These are phyloP conservation scores for Solanum piurae DNA, from an alignment of 257 asterid species.

Conservation along the genomic window DNA sequence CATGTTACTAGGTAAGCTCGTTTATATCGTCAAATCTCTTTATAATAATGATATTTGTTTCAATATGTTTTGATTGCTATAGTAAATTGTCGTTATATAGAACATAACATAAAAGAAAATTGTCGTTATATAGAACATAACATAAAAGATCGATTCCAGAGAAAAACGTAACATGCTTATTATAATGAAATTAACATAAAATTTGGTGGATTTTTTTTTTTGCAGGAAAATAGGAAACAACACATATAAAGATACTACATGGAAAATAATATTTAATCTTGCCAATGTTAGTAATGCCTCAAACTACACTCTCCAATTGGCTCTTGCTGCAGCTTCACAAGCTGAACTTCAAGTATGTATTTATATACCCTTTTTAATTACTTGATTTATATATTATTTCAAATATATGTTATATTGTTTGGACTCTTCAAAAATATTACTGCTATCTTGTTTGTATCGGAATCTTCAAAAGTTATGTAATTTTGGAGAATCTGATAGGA, in stretches of 20 bases:
- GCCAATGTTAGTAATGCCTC: background rate
- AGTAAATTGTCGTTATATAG: too few relatives aligned
- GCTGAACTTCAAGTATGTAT: conserved; percentile 40
- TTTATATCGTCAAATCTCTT: too few relatives aligned
- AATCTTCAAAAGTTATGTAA: background rate
- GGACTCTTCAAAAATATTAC: background rate
- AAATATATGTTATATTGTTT: background rate
- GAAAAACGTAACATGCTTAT: too few relatives aligned
- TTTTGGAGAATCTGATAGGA: background rate
- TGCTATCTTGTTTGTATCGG: rapidly evolving
- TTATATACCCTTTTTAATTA: background rate
- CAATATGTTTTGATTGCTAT: background rate
- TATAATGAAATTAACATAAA: background rate
- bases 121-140: background rate
- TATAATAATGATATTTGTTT: too few relatives aligned
- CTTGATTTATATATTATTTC: background rate
- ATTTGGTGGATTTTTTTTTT: background rate
- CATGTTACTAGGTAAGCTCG: conserved; percentile 34
- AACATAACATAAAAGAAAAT: background rate
- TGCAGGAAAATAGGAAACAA: conserved; percentile 24
- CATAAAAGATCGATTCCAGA: background rate
- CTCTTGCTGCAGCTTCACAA: conserved; percentile 49
- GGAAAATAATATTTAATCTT: conserved; percentile 45
- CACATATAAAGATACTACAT: conserved; percentile 33
- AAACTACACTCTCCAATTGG: conserved; percentile 62